Evolutionary conservation across 768 basidiomycete species (phyloP).

Genomic region (Leccinum variicolor): DNA sequence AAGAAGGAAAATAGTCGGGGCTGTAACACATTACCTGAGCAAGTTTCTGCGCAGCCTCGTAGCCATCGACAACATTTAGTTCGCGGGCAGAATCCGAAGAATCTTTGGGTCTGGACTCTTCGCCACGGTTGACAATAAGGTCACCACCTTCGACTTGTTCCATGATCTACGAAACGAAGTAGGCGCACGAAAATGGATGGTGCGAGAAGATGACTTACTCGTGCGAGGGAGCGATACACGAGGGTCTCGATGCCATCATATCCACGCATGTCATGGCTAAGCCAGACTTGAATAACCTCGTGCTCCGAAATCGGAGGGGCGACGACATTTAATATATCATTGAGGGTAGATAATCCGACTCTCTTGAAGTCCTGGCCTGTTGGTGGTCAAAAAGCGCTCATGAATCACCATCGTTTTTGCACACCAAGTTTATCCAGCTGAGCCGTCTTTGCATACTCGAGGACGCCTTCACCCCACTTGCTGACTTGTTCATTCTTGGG

Average conservation of each 20-base stretch:
- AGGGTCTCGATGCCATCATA: conserved; percentile 94
- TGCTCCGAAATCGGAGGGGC: conserved; percentile 98
- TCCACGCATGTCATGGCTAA: conserved; percentile 95
- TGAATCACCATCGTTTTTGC: conserved; percentile 29
- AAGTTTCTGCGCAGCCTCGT: conserved; percentile 79
- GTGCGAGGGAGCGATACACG: conserved; percentile 83
- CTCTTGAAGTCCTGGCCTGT: conserved; percentile 87
- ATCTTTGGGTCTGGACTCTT: conserved; percentile 71
- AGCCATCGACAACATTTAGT: conserved; percentile 79
- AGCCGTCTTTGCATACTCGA: conserved; percentile 83
- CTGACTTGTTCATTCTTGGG: conserved; percentile 84
- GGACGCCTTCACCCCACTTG: conserved; percentile 83
- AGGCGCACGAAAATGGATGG: conserved; percentile 1
- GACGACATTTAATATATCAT: conserved; percentile 91
- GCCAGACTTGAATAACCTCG: conserved; percentile 94
- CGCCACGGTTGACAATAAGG: conserved; percentile 80
- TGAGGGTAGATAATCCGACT: conserved; percentile 84
- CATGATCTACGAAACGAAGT: conserved; percentile 58
- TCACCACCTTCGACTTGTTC: conserved; percentile 95
- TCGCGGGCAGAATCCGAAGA: conserved; percentile 49
- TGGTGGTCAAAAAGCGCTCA: conserved; percentile 1
- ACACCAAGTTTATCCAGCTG: conserved; percentile 89
- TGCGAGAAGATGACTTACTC: conserved; percentile 47
- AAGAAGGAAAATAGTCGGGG: background rate
- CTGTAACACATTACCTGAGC: conserved; percentile 57